Conservation (phyloP, 78 protist species). For the Pelomyxa schiedti region DNA sequence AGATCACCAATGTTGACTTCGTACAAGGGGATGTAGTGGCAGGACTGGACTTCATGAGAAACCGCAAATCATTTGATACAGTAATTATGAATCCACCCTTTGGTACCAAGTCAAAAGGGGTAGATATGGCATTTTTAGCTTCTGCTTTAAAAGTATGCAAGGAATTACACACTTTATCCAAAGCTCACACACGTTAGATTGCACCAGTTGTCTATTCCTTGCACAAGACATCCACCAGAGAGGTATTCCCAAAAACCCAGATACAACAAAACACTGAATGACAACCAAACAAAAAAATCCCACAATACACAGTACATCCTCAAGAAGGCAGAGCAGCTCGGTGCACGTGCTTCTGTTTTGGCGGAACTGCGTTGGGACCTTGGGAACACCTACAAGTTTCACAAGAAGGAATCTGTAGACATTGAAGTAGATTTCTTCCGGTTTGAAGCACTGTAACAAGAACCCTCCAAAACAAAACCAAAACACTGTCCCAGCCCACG, state of each 20-base stretch:
- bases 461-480: too few species aligned
- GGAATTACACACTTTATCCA: not conserved
- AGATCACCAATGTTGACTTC: too few species aligned
- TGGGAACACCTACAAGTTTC: constrained; percentile 8
- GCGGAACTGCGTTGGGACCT: constrained; percentile 10
- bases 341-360: not conserved
- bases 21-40: too few species aligned
- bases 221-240: constrained; percentile 8
- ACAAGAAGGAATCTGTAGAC: not conserved
- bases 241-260: not conserved
- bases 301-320: not conserved
- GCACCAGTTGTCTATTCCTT: constrained; percentile 4
- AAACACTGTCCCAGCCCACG: too few species aligned
- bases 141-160: not conserved
- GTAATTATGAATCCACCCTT: constrained; percentile 41
- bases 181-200: not conserved
- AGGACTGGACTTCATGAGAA: not conserved
- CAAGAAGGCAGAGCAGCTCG: not conserved
- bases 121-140: constrained; percentile 17
- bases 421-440: constrained; percentile 6
- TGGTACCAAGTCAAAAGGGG: constrained; percentile 18
- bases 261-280: too few species aligned
- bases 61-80: constrained; percentile 9
- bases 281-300: not conserved
- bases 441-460: not conserved